Base-by-base conservation (phyloP, 2,329 filamentous ascomycete genomes). In the Fusarium torulosum region DNA sequence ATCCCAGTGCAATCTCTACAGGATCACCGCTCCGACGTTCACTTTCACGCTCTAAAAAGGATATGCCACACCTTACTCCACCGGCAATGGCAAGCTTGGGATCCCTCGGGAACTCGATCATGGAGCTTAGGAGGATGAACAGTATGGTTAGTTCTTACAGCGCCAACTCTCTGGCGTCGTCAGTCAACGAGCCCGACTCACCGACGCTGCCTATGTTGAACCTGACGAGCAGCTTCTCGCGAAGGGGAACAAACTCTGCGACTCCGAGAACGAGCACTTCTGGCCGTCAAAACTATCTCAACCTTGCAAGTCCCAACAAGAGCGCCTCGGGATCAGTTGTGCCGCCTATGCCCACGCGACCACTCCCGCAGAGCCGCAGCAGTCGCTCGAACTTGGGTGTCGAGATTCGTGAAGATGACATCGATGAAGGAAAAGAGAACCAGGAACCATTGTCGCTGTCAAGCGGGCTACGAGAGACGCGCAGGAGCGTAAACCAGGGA, bases 101-200 rank as follows among this genome's bases (percentile, higher is more conserved):
- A 11, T 72, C 72, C 9, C 72, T 84, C 14, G 76, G 80, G n/a
- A 76, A 74, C 61, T 80, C 84, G 4, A 82, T 87, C 29, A 80
- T 81, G 19, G 82, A 86, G 73, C 81, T 88, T 56, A 81, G 86
- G 11, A 80, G 85, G 50, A 88, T 87, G 85, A 87, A 88, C 76
- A 86, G 83, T 74, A 76, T 82, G 53, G 71, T 85, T 43, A 85
- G 81, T 69, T 77, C 80, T 3, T 77, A 79, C 55, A 84, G 82
- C 76, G 74, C 75, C 19, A 77, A 78, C 2, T 81, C 82, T 1
- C 69, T 78, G 42, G 70, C 71, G 2, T 80, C 76, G n/a, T 56
- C 58, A 37, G 63, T 60, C 31, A 66, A 53, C 45, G 77, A 76
- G 11, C 67, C 70, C 0, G 76, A 77, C 11, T 82, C 80, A 40